Percentiles rank a stretch among this genome's conserved stretches.
These are phyloP conservation scores for Monilinia laxa DNA, from an alignment of 2,329 filamentous ascomycete genomes.

Conservation along the genomic window DNA sequence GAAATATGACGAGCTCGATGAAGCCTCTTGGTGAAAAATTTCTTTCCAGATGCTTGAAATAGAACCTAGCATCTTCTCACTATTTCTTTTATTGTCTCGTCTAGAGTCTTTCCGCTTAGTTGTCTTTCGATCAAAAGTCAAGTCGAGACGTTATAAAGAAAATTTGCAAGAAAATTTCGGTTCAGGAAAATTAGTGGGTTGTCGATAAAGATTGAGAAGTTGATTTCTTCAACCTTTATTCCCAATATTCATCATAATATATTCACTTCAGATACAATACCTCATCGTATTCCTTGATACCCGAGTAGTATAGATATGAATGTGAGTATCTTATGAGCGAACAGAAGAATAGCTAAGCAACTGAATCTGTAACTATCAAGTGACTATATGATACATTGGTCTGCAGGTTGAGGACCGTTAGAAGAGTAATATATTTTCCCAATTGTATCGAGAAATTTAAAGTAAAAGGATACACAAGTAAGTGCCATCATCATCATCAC, in stretches of 20 bases:
- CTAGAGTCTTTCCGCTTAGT: rapidly evolving
- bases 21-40: not conserved
- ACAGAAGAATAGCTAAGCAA: too few species aligned
- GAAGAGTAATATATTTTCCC: too few species aligned
- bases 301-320: too few species aligned
- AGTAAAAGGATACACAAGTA: too few species aligned
- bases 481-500: too few species aligned
- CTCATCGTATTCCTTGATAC: not conserved
- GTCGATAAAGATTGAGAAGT: not conserved
- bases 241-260: not conserved
- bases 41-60: not conserved
- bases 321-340: too few species aligned
- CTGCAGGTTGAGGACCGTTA: too few species aligned
- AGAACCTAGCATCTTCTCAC: not conserved
- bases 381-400: too few species aligned
- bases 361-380: too few species aligned
- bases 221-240: not conserved
- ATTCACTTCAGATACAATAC: not conserved
- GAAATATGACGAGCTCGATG: not conserved
- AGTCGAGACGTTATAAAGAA: not conserved
- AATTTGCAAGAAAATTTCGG: not conserved
- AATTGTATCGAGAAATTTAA: too few species aligned
- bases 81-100: not conserved
- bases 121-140: rapidly evolving
- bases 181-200: not conserved